These are phyloP conservation scores for Cutaneotrichosporon curvatum DNA, from an alignment of 1,284 basidiomycete genomes.

Conservation along the genomic window DNA sequence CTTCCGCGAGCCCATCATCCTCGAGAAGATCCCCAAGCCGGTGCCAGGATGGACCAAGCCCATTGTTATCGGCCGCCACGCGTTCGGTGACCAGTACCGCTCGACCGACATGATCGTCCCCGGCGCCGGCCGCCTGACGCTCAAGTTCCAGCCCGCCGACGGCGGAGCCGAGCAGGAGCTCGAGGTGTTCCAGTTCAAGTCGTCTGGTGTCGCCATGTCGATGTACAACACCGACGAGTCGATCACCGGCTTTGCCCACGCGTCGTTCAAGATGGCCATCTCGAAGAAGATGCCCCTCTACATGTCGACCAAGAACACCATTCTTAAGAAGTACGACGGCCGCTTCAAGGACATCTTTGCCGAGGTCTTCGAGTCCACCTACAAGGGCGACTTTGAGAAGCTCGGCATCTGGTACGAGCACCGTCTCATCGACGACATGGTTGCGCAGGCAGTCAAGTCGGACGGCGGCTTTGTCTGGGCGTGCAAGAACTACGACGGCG, in stretches of 20 bases:
- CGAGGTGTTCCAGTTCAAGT: conserved; percentile 85
- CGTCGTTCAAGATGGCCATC: conserved; percentile 98
- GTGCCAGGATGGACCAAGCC: conserved; percentile 96
- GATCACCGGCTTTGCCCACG: conserved; percentile 90
- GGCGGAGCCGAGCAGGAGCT: conserved; percentile 59
- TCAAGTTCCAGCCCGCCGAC: conserved; percentile 72
- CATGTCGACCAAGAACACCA: conserved; percentile 98
- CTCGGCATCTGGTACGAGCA: conserved; percentile 94
- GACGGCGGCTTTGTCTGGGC: conserved; percentile 97
- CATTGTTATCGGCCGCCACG: conserved; percentile 93
- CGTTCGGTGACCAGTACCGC: conserved; percentile 95
- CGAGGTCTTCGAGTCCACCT: conserved; percentile 79
- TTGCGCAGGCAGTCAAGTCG: conserved; percentile 94
- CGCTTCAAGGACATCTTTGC: conserved; percentile 99
- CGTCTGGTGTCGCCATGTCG: conserved; percentile 76
- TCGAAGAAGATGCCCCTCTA: conserved; percentile 88
- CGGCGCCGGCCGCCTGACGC: conserved; percentile 80
- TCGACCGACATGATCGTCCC: conserved; percentile 83
- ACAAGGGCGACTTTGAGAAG: conserved; percentile 74
- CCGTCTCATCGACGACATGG: conserved; percentile 84
- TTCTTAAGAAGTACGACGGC: conserved; percentile 92
- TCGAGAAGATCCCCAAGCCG: conserved; percentile 81
- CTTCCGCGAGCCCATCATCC: conserved; percentile 96
- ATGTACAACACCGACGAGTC: conserved; percentile 97
- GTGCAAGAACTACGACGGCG: conserved; percentile 94